Conservation (phyloP, 352 stramenopile genomes). For the Globisporangium radiosum region DNA sequence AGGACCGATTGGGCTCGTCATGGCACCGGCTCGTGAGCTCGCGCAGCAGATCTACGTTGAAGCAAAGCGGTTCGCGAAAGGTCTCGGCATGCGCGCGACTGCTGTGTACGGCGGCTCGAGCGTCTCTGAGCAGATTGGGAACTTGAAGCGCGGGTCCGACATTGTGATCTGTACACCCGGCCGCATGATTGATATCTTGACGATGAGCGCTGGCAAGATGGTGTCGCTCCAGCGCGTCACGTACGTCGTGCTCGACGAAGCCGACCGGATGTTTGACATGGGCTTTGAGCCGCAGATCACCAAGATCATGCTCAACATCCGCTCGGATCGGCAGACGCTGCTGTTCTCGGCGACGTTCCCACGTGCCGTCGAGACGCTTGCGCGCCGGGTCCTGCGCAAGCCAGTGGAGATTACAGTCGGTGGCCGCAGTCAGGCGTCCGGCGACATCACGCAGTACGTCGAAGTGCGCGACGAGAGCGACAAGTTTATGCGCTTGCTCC, state of each 20-base stretch:
- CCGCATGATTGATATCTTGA: slow-evolving; percentile 99
- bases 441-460: slow-evolving; percentile 96
- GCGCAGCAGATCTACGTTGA: slow-evolving; percentile 98
- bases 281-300: slow-evolving; percentile 99
- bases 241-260: slow-evolving; percentile 99
- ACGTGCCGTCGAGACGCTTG: slow-evolving; percentile 87
- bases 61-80: slow-evolving; percentile 92
- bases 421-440: slow-evolving; percentile 92
- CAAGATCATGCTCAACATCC: slow-evolving; percentile 93
- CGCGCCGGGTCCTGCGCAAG: slow-evolving; percentile 88
- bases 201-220: slow-evolving; percentile 96
- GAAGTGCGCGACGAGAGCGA: slow-evolving; percentile 98
- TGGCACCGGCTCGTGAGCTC: slow-evolving; percentile 97
- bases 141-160: slow-evolving; percentile 96
- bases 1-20: slow-evolving; percentile 96
- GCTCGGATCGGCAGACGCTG: slow-evolving; percentile 88
- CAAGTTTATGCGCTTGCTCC: slow-evolving; percentile 98
- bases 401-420: slow-evolving; percentile 97
- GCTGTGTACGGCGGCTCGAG: slow-evolving; percentile 93
- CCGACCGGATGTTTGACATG: slow-evolving; percentile 99
- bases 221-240: slow-evolving; percentile 95
- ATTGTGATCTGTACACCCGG: slow-evolving; percentile 98
- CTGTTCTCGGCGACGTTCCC: slow-evolving; percentile 99
- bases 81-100: slow-evolving; percentile 87
- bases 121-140: slow-evolving; percentile 98